phyloP scores from a whole-genome alignment of 345 rosid species.

The Gossypium herbaceum region DNA sequence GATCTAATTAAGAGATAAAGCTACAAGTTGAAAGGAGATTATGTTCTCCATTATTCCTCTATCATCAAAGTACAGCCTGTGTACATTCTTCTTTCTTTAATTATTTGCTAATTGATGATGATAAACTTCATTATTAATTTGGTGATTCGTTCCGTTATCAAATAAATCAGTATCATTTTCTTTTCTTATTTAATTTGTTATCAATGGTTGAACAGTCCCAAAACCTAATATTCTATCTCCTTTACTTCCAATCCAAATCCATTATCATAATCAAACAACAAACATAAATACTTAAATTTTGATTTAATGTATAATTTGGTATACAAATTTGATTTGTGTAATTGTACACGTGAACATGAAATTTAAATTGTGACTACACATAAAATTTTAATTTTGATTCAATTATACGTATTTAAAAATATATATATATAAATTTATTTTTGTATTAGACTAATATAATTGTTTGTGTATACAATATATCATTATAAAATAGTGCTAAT shows the following conservation, averaged over 20 bases:
- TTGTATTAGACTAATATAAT: no score
- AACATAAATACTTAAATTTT: neutral
- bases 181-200: no score
- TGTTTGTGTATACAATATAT: no score
- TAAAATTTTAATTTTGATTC: no score
- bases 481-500: no score
- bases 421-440: no score
- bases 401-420: no score
- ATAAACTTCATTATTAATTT: neutral
- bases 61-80: neutral
- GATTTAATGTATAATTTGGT: no score
- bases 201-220: slow-evolving; percentile 10
- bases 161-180: neutral
- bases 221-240: slow-evolving; percentile 30
- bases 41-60: neutral
- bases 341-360: no score
- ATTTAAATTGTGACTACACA: no score
- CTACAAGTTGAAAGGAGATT: neutral
- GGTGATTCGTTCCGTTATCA: neutral
- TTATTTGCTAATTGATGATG: neutral
- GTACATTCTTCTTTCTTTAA: neutral
- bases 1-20: slow-evolving; percentile 1
- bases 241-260: neutral
- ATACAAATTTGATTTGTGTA: no score
- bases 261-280: neutral